Conservation (phyloP, 1,284 basidiomycete genomes). For the Cryptococcus sp. region DNA sequence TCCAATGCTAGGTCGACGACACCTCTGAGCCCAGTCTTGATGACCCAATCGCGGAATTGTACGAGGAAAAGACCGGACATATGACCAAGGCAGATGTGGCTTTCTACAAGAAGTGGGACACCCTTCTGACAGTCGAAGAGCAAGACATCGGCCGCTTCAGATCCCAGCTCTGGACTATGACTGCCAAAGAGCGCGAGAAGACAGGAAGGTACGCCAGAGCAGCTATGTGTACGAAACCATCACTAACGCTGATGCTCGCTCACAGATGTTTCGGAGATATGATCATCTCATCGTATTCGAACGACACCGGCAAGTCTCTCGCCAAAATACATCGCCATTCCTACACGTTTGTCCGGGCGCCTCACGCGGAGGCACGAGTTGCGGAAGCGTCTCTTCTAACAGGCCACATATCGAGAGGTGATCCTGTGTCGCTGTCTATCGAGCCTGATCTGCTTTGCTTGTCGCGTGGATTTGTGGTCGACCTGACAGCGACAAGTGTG, state of each 20-base stretch:
- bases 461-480: conserved; percentile 78
- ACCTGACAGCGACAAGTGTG: conserved; percentile 66
- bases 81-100: conserved; percentile 66
- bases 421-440: conserved; percentile 80
- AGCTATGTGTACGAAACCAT: not conserved
- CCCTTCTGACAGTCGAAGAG: conserved; percentile 83
- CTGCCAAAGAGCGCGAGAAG: conserved; percentile 73
- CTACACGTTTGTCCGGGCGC: conserved; percentile 65
- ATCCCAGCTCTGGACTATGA: conserved; percentile 93
- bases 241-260: not conserved
- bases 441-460: conserved; percentile 82
- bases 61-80: conserved; percentile 76
- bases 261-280: conserved; percentile 69
- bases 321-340: conserved; percentile 58
- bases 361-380: conserved; percentile 17
- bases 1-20: conserved; percentile 65
- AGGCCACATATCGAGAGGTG: conserved; percentile 75
- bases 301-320: conserved; percentile 46
- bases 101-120: conserved; percentile 93
- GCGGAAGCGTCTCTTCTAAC: conserved; percentile 63
- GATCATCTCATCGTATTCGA: conserved; percentile 61
- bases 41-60: conserved; percentile 75
- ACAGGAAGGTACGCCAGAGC: conserved; percentile 63
- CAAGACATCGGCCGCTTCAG: conserved; percentile 77
- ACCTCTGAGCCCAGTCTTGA: conserved; percentile 58